phyloP scores from a whole-genome alignment of 257 asterid species.

The Lithospermum erythrorhizon region DNA sequence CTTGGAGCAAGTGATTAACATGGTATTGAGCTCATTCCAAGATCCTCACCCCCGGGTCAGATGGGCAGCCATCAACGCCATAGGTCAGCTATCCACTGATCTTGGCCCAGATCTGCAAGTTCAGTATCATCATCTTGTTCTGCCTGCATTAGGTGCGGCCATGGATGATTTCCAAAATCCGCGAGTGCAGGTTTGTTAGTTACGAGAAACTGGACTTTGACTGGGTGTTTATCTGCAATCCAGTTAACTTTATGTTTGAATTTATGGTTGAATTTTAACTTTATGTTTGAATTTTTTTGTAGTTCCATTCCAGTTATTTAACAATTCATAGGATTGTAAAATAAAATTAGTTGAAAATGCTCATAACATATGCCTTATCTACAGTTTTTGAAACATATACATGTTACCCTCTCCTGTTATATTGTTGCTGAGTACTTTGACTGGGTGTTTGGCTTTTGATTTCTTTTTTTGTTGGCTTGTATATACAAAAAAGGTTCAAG shows the following conservation, averaged over 20 bases:
- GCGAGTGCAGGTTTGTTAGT: constrained; percentile 69
- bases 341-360: background rate
- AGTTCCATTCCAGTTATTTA: background rate
- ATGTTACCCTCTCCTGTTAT: background rate
- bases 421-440: too few species aligned
- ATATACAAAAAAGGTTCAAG: too few species aligned
- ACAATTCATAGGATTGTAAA: too few species aligned
- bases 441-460: too few species aligned
- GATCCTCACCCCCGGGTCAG: constrained; percentile 96
- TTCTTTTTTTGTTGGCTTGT: too few species aligned
- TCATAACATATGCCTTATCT: background rate
- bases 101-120: constrained; percentile 96
- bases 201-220: background rate
- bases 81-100: constrained; percentile 96
- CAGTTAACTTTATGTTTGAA: background rate
- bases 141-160: constrained; percentile 76
- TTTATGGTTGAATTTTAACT: too few species aligned
- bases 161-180: constrained; percentile 97
- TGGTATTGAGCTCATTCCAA: constrained; percentile 92
- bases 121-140: constrained; percentile 62
- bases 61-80: constrained; percentile 98
- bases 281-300: too few species aligned
- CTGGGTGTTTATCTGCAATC: too few species aligned
- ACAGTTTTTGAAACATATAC: background rate
- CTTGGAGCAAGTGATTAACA: constrained; percentile 75